Base-by-base conservation (phyloP, 805 yeast genomes). In the Yarrowia hollandica region DNA sequence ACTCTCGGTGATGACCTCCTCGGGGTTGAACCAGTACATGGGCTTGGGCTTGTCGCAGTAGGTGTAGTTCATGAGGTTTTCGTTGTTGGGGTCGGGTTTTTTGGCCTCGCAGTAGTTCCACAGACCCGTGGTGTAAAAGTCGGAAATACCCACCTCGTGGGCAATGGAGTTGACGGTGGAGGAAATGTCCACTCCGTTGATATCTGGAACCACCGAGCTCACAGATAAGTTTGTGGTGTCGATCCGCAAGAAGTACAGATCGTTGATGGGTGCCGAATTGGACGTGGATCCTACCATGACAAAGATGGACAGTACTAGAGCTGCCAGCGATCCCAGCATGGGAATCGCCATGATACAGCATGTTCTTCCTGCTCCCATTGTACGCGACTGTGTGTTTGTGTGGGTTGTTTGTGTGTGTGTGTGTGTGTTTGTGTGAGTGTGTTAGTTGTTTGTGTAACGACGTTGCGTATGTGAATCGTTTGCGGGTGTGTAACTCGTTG, bases 71-170 rank as follows among this genome's bases (percentile, higher is more conserved):
- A 69, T 65, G 34, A 60, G 60, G 26, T 67, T 65, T 34, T 64
- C 70, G 52, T 64, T 46, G 28, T 62, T 44, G 61, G 64, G 52
- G 60, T 66, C 63, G 2, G 26, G 35, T 5, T 33, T 48, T 2
- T 11, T 6, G 19, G 83, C 85, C 58, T 74, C 65, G 69, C 90
- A 85, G 71, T 82, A 84, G 21, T 86, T 85, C 81, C 86, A 84
- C 64, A 82, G 71, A 33, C 88, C 87, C 30, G 83, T 72, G 14
- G 80, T 75, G 64, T 80, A 81, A 25, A 79, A 73, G 39, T 77
- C 78, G 3, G 79, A 68, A 8, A 82, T 64, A 2, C 79, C 80
- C 2, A 75, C 63, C 5, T 63, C 66, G n/a, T 65, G 23, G 18
- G 64, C 61, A 19, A 62, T 35, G 9, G 66, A 35, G 61, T 60